Percentiles rank a stretch among this genome's conserved stretches.
These are phyloP conservation scores for Rhodamnia rubescens DNA, from an alignment of 345 rosid species.

Conservation along the genomic window DNA sequence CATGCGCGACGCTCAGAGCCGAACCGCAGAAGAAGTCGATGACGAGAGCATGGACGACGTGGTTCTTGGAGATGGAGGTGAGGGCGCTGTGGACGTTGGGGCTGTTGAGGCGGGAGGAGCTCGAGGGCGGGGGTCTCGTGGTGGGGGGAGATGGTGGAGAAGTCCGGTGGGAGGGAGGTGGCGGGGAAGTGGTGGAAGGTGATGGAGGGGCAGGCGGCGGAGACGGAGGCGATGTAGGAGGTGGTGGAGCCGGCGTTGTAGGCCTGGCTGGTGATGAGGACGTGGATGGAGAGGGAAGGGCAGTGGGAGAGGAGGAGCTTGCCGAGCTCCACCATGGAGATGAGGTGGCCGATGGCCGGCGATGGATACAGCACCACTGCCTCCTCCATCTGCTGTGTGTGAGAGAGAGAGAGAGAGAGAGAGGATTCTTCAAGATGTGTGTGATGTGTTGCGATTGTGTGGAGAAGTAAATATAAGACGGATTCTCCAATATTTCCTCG, in stretches of 20 bases:
- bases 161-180: slow-evolving; percentile 13
- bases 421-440: background rate
- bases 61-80: slow-evolving; percentile 14
- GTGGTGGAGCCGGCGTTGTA: slow-evolving; percentile 29
- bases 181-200: slow-evolving; percentile 36
- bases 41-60: slow-evolving; percentile 20
- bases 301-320: slow-evolving; percentile 30
- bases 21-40: slow-evolving; percentile 38
- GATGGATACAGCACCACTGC: slow-evolving; percentile 56
- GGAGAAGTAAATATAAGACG: background rate
- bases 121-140: slow-evolving; percentile 25
- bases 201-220: slow-evolving; percentile 28
- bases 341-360: slow-evolving; percentile 58
- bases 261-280: slow-evolving; percentile 32
- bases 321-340: slow-evolving; percentile 65
- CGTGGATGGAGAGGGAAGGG: slow-evolving; percentile 43
- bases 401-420: background rate
- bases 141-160: slow-evolving; percentile 10
- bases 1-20: slow-evolving; percentile 12
- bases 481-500: too few relatives aligned
- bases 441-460: background rate
- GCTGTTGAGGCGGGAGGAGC: slow-evolving; percentile 24
- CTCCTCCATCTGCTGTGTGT: background rate
- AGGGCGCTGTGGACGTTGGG: slow-evolving; percentile 30
- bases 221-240: slow-evolving; percentile 21